Base-by-base conservation (phyloP, 176 grass and related monocot genomes). In the Triticum urartu region DNA sequence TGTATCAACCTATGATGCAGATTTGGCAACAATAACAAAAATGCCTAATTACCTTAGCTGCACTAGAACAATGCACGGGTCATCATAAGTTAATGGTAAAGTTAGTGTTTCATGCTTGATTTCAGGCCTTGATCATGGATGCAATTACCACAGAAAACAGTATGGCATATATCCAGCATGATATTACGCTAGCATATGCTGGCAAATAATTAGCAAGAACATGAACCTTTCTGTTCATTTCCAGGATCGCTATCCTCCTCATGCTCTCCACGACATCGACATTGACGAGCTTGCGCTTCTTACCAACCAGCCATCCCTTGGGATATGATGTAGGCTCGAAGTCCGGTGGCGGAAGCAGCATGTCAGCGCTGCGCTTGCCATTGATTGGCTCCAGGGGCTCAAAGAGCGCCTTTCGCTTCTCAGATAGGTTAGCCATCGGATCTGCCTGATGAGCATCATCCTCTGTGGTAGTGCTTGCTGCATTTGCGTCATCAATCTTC, bases 261-360 rank as follows among this genome's bases (percentile, higher is more conserved):
- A 99, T 99, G 92, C 94, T 99, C 85, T 99, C 97, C n/a, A 99
- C 97, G 39, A 99, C 97, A 56, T 99, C 94, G 4, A 99, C 94
- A 83, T 99, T 99, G 67, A 99, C 97, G 7, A 99, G 97, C 89
- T 96, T 99, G 45, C 94, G 91, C 64, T 94, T 99, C 92, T 99
- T 99, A 33, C 97, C 97, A 6, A 94, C 92, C 78, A 96, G 72
- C 97, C 97, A 99, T 38, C 97, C 97, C 77, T 92, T 96, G 5
- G 97, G 94, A 89, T 99, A 99, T 4, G 89, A 92, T 0, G 92
- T 52, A 2, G 89, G 79, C 71, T 99, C 92, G 58, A 99, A 99
- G 85, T 99, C 97, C 0, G 97, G 97, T n/a, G 94, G 97, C n/a
- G 97, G 97, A 38, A 99, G 90, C 34, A 98, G 72, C 83, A 90